A percentile compares a stretch with the other conserved stretches of the same genome.
phyloP scores from a whole-genome alignment of 2,329 filamentous ascomycete species.

The Clarireedia monteithiana region DNA sequence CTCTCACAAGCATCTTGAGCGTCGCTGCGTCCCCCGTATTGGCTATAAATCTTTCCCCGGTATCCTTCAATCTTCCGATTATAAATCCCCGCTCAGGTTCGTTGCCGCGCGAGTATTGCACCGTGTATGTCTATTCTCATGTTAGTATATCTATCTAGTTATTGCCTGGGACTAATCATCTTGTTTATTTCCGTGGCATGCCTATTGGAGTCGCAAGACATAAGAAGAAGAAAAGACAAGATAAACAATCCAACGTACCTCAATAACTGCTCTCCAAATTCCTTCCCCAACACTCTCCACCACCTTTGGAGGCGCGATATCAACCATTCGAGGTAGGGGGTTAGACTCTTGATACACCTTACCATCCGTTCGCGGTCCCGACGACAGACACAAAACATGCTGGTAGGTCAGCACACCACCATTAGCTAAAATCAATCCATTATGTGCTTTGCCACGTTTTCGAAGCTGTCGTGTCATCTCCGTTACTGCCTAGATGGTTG shows the following conservation, averaged over 20 bases:
- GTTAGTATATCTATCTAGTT: background rate
- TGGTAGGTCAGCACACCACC: conserved; percentile 60
- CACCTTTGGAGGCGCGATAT: conserved; percentile 33
- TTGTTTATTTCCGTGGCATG: background rate
- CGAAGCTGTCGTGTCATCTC: conserved; percentile 46
- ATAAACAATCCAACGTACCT: conserved; percentile 35
- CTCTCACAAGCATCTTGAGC: conserved; percentile 36
- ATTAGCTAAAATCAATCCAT: conserved; percentile 55
- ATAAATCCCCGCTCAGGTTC: conserved; percentile 40
- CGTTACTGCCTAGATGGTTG: conserved; percentile 36
- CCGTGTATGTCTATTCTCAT: conserved; percentile 46
- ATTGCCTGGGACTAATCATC: background rate
- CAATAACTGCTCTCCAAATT: conserved; percentile 39
- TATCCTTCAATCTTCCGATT: conserved; percentile 41
- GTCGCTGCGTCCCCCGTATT: conserved; percentile 46
- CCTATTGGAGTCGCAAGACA: background rate
- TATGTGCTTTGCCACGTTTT: conserved; percentile 31
- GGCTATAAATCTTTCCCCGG: conserved; percentile 44
- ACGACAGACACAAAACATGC: conserved; percentile 51
- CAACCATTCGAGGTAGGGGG: conserved; percentile 36
- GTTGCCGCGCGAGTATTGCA: conserved; percentile 46
- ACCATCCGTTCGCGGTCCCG: conserved; percentile 29
- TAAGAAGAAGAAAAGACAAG: background rate
- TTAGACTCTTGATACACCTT: conserved; percentile 39
- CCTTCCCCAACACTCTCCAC: conserved; percentile 35